Base-by-base conservation (phyloP, 169 alveolate genomes). In the Ichthyophthirius multifiliis region DNA sequence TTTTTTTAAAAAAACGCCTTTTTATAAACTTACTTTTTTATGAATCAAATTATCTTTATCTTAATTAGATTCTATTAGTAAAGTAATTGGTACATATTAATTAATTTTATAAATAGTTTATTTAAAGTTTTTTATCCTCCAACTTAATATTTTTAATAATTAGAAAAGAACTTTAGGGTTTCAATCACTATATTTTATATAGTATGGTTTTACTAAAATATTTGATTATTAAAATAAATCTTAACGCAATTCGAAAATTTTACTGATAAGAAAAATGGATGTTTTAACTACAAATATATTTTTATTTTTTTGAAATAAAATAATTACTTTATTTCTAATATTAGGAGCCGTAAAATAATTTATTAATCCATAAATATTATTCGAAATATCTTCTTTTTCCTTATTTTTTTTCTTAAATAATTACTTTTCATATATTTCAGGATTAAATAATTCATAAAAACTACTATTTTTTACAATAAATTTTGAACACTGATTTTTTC, bases 341-440 rank as follows among this genome's bases (percentile, higher is more conserved):
- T 85, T 85, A 18, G 90, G 90, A 46, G 90, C 90, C 32, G 90
- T 77, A 43, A 85, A 85, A 75, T 85, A 85, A 64, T 81, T 81
- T 5, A 71, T 64, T 30, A 85, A 62, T 0, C 90, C 90, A 7
- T 48, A 55, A 3, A 85, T 74, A 39, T 82, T 75, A 43, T 67
- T 39, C 4, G 77, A 55, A 16, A 85, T 85, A 16, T 75, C 77
- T 65, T 85, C 90, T 32, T 74, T 44, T 1, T 48, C 65, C 37
- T 74, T 64, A 18, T 65, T 47, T 55, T 76, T 55, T 35, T 75
- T 84, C 27, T 48, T 44, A 0, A 41, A 34, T 23, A 55, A 79
- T 43, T 48, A 16, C 46, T 85, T 65, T 65, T 74, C 82, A 30
- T 79, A 43, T 12, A 39, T 67, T 15, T 75, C 45, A n/a, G 77